A percentile compares a stretch with the other conserved stretches of the same genome.
phyloP scores from a whole-genome alignment of 2,329 filamentous ascomycete species.

The Emergomyces africanus region DNA sequence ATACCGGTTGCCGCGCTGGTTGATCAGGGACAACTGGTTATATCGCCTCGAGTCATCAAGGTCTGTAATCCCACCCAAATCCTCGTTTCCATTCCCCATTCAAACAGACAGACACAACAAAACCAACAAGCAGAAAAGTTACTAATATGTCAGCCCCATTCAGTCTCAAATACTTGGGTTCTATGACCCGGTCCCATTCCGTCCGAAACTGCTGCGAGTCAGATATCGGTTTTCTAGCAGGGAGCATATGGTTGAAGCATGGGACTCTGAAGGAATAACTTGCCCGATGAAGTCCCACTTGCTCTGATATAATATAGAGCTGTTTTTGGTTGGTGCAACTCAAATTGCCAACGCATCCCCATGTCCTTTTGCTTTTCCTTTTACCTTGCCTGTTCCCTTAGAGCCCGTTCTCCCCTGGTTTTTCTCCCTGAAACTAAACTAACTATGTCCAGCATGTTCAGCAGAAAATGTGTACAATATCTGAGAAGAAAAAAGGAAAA shows the following conservation, averaged over 20 bases:
- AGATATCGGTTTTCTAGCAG: conserved; percentile 30
- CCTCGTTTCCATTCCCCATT: background rate
- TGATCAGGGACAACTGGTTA: conserved; percentile 28
- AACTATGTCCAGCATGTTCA: no score
- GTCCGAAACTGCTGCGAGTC: conserved; percentile 28
- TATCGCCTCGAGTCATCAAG: conserved; percentile 24
- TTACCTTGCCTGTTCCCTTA: background rate
- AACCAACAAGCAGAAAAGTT: background rate
- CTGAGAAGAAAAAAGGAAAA: no score
- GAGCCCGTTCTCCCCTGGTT: no score
- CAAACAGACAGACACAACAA: background rate
- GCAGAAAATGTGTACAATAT: no score
- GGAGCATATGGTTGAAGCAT: conserved; percentile 27
- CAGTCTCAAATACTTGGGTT: conserved; percentile 33
- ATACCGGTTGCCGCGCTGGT: conserved; percentile 34
- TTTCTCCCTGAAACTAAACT: no score
- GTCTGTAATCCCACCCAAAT: conserved; percentile 12
- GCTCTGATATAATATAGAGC: conserved; percentile 7
- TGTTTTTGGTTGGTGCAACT: background rate
- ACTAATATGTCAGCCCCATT: conserved; percentile 11
- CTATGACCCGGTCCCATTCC: conserved; percentile 31
- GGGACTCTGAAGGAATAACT: conserved; percentile 23
- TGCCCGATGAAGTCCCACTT: conserved; percentile 30
- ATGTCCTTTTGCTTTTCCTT: background rate
- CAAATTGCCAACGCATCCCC: background rate